phyloP scores from a whole-genome alignment of 73 alveolate species.

The Paramecium octaurelia region DNA sequence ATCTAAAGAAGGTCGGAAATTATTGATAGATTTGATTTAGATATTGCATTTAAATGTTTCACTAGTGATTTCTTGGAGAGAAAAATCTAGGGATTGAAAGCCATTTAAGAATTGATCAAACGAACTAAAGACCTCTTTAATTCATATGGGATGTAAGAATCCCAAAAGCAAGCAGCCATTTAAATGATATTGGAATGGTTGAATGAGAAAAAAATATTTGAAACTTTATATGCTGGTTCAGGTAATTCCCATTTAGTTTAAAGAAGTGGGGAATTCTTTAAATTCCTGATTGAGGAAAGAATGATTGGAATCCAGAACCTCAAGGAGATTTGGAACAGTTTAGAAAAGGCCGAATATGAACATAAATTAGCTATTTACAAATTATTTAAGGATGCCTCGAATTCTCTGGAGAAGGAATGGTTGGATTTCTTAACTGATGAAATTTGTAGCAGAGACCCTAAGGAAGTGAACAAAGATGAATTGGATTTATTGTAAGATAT shows the following conservation, averaged over 20 bases:
- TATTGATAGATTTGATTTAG: conserved; percentile 67
- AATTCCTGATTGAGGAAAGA: conserved; percentile 67
- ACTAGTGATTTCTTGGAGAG: conserved; percentile 78
- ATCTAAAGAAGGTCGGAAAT: conserved; percentile 57
- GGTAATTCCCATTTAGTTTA: conserved; percentile 77
- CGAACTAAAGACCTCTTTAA: conserved; percentile 49
- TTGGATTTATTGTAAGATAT: conserved; percentile 67
- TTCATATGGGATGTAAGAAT: conserved; percentile 16
- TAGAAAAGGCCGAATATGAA: conserved; percentile 74
- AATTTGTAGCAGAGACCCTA: conserved; percentile 61
- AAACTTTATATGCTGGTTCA: conserved; percentile 68
- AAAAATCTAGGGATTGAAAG: conserved; percentile 81
- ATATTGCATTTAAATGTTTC: conserved; percentile 71
- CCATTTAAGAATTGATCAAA: conserved; percentile 68
- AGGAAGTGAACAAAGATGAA: conserved; percentile 67
- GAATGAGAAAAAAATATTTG: conserved; percentile 67
- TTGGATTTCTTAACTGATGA: conserved; percentile 45
- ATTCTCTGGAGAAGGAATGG: conserved; percentile 58
- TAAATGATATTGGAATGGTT: conserved; percentile 62
- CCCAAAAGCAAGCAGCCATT: not conserved
- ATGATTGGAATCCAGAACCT: conserved; percentile 65
- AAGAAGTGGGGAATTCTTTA: conserved; percentile 77
- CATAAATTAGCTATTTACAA: conserved; percentile 75
- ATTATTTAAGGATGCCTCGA: conserved; percentile 62
- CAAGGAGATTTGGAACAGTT: conserved; percentile 70